phyloP scores from a whole-genome alignment of 805 yeast species.

The Candida silvatica region DNA sequence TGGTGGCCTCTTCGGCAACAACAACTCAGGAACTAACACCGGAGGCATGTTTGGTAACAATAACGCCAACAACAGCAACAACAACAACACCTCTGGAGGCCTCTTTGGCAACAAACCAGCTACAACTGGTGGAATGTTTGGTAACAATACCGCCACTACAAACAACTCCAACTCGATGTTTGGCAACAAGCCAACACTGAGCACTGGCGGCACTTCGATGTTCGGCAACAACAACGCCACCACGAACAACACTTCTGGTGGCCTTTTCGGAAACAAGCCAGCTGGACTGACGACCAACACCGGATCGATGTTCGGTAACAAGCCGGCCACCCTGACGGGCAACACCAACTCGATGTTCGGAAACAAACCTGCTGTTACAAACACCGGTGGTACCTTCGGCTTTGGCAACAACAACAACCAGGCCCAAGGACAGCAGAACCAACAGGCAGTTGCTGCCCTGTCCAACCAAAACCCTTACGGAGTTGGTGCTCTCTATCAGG shows the following conservation, averaged over 20 bases:
- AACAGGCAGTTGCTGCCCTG: conserved; percentile 20
- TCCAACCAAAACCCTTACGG: conserved; percentile 68
- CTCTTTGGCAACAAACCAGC: conserved; percentile 1
- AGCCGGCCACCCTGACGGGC: conserved; percentile 31
- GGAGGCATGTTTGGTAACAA: conserved; percentile 23
- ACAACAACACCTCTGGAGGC: conserved; percentile 3
- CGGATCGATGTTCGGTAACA: conserved; percentile 15
- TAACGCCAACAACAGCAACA: conserved; percentile 3
- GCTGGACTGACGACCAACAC: conserved; percentile 1
- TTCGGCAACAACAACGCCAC: conserved; percentile 24
- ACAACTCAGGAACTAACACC: not conserved
- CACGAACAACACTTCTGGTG: conserved; percentile 29
- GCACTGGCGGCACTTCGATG: conserved; percentile 10
- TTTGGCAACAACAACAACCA: conserved; percentile 8
- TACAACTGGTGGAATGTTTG: conserved; percentile 10
- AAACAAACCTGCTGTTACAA: conserved; percentile 11
- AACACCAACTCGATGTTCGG: conserved; percentile 28
- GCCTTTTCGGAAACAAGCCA: conserved; percentile 24
- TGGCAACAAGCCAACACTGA: conserved; percentile 5
- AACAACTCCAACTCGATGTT: not conserved
- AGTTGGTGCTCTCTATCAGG: conserved; percentile 55
- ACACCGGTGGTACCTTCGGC: conserved; percentile 4
- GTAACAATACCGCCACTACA: conserved; percentile 4
- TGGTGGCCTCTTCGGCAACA: conserved; percentile 21
- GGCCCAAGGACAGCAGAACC: conserved; percentile 13